A percentile compares a stretch with the other conserved stretches of the same genome.
These are phyloP conservation scores for Botrytis squamosa DNA, from an alignment of 2,329 filamentous ascomycete species.

Conservation along the genomic window DNA sequence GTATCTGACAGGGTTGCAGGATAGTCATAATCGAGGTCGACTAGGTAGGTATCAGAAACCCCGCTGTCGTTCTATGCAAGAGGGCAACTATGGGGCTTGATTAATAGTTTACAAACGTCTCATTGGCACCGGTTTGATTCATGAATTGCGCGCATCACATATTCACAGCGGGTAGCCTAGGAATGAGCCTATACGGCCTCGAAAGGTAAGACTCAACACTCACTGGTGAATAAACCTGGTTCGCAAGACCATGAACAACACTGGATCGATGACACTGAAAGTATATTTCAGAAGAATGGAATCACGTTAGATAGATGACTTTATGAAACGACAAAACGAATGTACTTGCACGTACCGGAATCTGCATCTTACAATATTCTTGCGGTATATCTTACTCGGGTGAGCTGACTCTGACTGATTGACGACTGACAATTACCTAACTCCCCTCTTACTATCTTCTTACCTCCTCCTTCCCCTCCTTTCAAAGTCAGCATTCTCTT, in stretches of 20 bases:
- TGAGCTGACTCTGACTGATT: slow-evolving; percentile 6
- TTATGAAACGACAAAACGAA: neutral
- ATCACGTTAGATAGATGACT: neutral
- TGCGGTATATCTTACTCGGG: neutral
- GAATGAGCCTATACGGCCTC: neutral
- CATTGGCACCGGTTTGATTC: neutral
- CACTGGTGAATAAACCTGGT: neutral
- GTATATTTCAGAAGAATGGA: neutral
- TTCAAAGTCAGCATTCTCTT: neutral
- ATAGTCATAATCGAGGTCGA: slow-evolving; percentile 6
- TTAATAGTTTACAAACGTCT: neutral
- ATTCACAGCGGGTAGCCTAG: neutral
- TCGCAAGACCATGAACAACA: neutral
- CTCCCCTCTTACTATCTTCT: neutral
- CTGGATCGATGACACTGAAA: neutral
- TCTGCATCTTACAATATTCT: neutral
- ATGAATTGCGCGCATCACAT: slow-evolving; percentile 8
- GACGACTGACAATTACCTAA: neutral
- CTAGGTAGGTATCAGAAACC: slow-evolving; percentile 5
- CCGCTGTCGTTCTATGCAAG: neutral
- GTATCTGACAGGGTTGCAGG: slow-evolving; percentile 6
- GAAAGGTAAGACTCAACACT: neutral
- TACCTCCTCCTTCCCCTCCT: neutral
- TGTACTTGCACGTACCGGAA: neutral
- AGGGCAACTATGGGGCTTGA: neutral